Evolutionary conservation across 192 early-diverging fungal species (phyloP).

Genomic region (Coemansia sp.): DNA sequence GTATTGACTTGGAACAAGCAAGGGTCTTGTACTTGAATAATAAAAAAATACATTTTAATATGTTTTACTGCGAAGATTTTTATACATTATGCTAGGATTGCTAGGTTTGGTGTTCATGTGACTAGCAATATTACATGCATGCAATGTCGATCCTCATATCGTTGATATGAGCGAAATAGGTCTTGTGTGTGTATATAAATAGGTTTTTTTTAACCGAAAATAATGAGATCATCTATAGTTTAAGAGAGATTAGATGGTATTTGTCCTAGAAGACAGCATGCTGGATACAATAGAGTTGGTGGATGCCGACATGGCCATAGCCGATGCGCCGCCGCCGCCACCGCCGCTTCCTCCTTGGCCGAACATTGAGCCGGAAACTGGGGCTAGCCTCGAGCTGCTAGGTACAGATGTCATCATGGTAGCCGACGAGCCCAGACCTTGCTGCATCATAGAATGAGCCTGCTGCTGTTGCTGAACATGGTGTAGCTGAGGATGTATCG

Average conservation of each 20-base stretch:
- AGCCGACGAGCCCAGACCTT: neutral
- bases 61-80: neutral
- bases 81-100: too few relatives aligned
- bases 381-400: slow-evolving; percentile 36
- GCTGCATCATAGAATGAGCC: slow-evolving; percentile 16
- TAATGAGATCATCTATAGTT: slow-evolving; percentile 16
- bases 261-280: slow-evolving; percentile 49
- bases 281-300: slow-evolving; percentile 41
- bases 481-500: slow-evolving; percentile 4
- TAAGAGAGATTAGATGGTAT: slow-evolving; percentile 31
- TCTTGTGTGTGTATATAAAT: neutral
- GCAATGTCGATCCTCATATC: slow-evolving; percentile 11
- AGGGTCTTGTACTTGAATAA: slow-evolving; percentile 2
- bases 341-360: slow-evolving; percentile 19
- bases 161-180: neutral
- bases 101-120: neutral
- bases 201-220: too few relatives aligned
- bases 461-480: slow-evolving; percentile 20
- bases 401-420: slow-evolving; percentile 22
- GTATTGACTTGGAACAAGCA: neutral
- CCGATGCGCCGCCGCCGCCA: neutral
- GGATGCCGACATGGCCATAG: slow-evolving; percentile 29
- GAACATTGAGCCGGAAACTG: slow-evolving; percentile 37
- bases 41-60: neutral
- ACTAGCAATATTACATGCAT: neutral